Evolutionary conservation across 2,329 filamentous ascomycete genomes (phyloP).

Genomic region (Sporothrix schenckii): DNA sequence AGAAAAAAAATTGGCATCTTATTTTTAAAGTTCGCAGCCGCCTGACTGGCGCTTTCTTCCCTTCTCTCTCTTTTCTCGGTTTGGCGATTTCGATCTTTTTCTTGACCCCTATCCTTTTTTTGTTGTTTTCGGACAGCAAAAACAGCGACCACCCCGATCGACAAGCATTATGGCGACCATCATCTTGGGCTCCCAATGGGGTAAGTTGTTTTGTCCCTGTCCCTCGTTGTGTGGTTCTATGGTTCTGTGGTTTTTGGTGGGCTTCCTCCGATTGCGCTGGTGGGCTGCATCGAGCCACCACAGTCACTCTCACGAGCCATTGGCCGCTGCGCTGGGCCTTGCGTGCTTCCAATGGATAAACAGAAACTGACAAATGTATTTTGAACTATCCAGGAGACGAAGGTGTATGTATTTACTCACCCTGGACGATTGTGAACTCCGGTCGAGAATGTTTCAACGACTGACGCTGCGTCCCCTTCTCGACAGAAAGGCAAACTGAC

Average conservation of each 20-base stretch:
- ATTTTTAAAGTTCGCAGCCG: neutral
- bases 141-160: neutral
- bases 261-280: slow-evolving; percentile 17
- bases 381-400: slow-evolving; percentile 31
- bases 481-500: slow-evolving; percentile 37
- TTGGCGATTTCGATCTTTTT: slow-evolving; percentile 31
- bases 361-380: neutral
- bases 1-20: slow-evolving; percentile 17
- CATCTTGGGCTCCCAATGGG: slow-evolving; percentile 64
- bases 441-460: neutral
- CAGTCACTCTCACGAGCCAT: slow-evolving; percentile 14
- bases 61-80: slow-evolving; percentile 17
- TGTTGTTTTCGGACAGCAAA: slow-evolving; percentile 10
- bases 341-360: too few relatives aligned
- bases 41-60: neutral
- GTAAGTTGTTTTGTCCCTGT: slow-evolving; percentile 44
- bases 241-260: neutral
- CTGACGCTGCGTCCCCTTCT: neutral
- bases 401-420: slow-evolving; percentile 26
- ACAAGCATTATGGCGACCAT: slow-evolving; percentile 54
- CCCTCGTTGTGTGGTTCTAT: slow-evolving; percentile 18
- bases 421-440: neutral
- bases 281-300: neutral
- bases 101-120: slow-evolving; percentile 24
- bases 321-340: neutral